Evolutionary conservation across 192 early-diverging fungal genomes (phyloP).

Genomic region (Rhizophagus clarus): DNA sequence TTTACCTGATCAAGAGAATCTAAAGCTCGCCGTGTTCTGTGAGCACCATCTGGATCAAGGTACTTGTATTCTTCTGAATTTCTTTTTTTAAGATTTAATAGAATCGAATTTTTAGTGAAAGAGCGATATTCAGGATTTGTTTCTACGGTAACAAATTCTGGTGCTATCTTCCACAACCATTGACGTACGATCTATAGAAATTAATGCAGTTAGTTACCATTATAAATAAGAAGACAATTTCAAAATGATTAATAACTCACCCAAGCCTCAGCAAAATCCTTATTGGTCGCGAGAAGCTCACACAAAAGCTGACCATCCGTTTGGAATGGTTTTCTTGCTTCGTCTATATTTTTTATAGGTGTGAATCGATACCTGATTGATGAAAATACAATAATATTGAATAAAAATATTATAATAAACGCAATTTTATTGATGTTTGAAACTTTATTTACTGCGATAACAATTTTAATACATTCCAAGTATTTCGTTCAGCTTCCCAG

Average conservation of each 20-base stretch:
- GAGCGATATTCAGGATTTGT: neutral
- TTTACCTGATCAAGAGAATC: neutral
- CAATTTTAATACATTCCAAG: slow-evolving; percentile 1
- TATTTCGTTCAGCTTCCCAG: slow-evolving; percentile 24
- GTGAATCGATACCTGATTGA: neutral
- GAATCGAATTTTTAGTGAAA: neutral
- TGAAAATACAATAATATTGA: neutral
- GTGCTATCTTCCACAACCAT: slow-evolving; percentile 25
- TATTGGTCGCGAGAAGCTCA: neutral
- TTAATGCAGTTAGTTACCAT: neutral
- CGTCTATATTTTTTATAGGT: neutral
- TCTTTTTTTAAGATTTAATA: neutral
- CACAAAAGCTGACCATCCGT: neutral
- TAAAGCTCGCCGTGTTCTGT: neutral
- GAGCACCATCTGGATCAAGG: slow-evolving; percentile 18
- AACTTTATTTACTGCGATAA: neutral
- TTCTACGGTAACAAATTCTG: slow-evolving; percentile 2
- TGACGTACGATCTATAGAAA: slow-evolving; percentile 20
- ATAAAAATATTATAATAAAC: neutral
- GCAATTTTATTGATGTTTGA: neutral
- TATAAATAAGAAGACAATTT: neutral
- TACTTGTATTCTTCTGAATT: neutral
- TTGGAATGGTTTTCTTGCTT: neutral
- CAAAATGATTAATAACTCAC: neutral
- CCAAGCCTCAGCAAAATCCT: slow-evolving; percentile 18